Percentiles rank a stretch among this genome's conserved stretches.
Evolutionary conservation across 1,284 basidiomycete genomes (phyloP).

Genomic region (Rhodotorula sp.): DNA sequence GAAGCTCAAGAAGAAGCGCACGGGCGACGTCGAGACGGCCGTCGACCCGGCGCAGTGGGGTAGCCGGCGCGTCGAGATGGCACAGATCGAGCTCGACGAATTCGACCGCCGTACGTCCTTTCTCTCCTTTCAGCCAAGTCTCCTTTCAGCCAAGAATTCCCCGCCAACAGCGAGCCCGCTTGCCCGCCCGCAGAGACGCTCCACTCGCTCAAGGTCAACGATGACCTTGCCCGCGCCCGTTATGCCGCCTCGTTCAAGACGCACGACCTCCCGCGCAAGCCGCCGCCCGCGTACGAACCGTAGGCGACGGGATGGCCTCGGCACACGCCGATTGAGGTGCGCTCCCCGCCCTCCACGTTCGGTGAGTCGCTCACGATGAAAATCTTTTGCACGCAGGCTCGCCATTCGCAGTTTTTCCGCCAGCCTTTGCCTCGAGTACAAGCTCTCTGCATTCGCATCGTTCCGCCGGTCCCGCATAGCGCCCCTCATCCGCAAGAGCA

Average conservation of each 20-base stretch:
- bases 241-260: neutral
- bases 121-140: accelerated
- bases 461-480: no score
- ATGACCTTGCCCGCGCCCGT: neutral
- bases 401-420: neutral
- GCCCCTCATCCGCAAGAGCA: no score
- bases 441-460: no score
- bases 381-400: no score
- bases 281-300: conserved; percentile 8
- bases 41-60: neutral
- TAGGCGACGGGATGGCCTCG: no score
- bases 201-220: neutral
- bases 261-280: conserved; percentile 13
- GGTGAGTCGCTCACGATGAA: no score
- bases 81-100: neutral
- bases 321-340: no score
- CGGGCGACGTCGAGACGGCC: neutral
- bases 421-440: no score
- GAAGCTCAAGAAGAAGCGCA: neutral
- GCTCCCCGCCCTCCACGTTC: no score
- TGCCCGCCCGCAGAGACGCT: neutral
- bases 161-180: no score
- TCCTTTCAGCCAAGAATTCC: no score
- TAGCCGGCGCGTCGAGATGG: neutral
- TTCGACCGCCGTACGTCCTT: neutral